Percentiles rank a stretch among this genome's conserved stretches.
phyloP scores from a whole-genome alignment of 768 basidiomycete species.

The Termitomyces sp. region DNA sequence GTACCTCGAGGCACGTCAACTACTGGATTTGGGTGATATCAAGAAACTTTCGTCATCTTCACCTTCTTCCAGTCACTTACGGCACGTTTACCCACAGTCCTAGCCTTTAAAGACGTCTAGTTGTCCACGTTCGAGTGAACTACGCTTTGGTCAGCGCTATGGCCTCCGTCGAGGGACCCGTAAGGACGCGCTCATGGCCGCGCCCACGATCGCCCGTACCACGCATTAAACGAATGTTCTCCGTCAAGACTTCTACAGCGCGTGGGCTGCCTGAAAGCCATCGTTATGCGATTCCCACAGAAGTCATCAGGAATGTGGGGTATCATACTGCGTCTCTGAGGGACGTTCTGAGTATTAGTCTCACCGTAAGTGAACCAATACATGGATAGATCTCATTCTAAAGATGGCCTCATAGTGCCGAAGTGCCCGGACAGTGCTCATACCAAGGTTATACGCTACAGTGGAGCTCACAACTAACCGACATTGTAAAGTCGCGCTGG shows the following conservation, averaged over 20 bases:
- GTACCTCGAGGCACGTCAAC: constrained; percentile 9
- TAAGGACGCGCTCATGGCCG: constrained; percentile 5
- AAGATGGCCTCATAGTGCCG: constrained; percentile 18
- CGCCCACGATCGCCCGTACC: constrained; percentile 16
- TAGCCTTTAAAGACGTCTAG: constrained; percentile 5
- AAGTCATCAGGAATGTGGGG: constrained; percentile 21
- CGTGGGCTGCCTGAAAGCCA: background rate
- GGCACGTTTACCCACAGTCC: constrained; percentile 6
- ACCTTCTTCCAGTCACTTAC: constrained; percentile 6
- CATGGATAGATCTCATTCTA: background rate
- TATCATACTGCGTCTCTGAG: constrained; percentile 16
- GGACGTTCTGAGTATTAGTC: constrained; percentile 24
- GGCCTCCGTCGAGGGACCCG: constrained; percentile 7
- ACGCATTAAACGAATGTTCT: constrained; percentile 16
- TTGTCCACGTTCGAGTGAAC: background rate
- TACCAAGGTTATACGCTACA: constrained; percentile 24
- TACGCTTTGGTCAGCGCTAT: background rate
- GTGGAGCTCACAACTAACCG: constrained; percentile 29
- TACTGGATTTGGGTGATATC: background rate
- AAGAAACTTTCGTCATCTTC: constrained; percentile 9
- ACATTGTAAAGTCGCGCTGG: constrained; percentile 24
- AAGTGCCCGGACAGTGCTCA: constrained; percentile 19
- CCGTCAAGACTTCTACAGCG: constrained; percentile 1
- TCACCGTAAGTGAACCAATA: constrained; percentile 15
- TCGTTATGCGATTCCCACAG: constrained; percentile 13